These are phyloP conservation scores for Calonectria fujianensis DNA, from an alignment of 2,329 filamentous ascomycete species.

Conservation along the genomic window DNA sequence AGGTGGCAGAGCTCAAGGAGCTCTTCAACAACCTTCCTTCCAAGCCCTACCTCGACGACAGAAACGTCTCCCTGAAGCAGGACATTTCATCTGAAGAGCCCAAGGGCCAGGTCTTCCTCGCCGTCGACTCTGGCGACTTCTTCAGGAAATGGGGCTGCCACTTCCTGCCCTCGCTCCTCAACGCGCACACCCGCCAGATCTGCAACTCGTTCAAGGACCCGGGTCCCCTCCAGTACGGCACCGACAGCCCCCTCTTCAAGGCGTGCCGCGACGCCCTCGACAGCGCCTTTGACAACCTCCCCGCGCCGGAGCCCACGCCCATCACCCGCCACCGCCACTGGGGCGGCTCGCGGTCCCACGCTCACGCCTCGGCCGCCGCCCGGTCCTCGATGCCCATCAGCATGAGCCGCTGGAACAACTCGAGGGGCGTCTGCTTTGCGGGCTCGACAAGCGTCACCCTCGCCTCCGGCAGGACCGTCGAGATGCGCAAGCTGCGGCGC, in stretches of 20 bases:
- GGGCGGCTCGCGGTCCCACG: neutral
- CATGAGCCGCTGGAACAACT: slow-evolving; percentile 68
- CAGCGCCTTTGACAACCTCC: slow-evolving; percentile 67
- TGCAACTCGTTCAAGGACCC: slow-evolving; percentile 79
- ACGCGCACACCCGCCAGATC: slow-evolving; percentile 73
- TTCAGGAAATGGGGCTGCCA: slow-evolving; percentile 74
- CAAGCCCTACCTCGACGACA: slow-evolving; percentile 58
- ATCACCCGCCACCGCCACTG: neutral
- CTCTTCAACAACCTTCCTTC: slow-evolving; percentile 62
- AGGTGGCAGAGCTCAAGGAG: slow-evolving; percentile 51
- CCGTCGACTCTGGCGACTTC: slow-evolving; percentile 62
- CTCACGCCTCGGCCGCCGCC: neutral
- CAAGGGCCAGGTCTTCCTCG: slow-evolving; percentile 70
- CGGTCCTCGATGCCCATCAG: slow-evolving; percentile 48
- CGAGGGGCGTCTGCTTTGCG: slow-evolving; percentile 71
- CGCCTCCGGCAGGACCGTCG: slow-evolving; percentile 61
- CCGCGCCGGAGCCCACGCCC: slow-evolving; percentile 64
- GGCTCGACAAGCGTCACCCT: slow-evolving; percentile 68
- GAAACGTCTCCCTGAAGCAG: slow-evolving; percentile 68
- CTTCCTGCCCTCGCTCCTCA: slow-evolving; percentile 74
- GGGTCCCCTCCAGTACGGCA: slow-evolving; percentile 73
- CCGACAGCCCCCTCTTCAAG: slow-evolving; percentile 70
- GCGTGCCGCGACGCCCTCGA: slow-evolving; percentile 70
- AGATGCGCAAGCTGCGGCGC: slow-evolving; percentile 65
- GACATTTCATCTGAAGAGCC: slow-evolving; percentile 68